Evolutionary conservation across 73 alveolate species (phyloP).

Genomic region (Paramecium primaurelia): DNA sequence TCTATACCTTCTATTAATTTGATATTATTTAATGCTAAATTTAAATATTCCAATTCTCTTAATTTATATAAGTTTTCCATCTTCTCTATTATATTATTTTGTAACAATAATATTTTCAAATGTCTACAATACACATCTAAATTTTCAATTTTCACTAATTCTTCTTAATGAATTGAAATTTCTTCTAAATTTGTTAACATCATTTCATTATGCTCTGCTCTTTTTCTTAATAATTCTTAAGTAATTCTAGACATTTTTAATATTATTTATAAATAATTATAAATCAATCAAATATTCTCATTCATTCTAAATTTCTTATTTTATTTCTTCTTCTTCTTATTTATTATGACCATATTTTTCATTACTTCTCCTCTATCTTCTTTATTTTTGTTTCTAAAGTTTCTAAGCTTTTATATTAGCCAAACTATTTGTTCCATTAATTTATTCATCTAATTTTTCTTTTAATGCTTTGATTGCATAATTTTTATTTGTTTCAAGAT

Average conservation of each 20-base stretch:
- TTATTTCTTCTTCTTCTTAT: background rate
- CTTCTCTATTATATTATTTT: conserved; percentile 95
- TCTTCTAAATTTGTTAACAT: conserved; percentile 96
- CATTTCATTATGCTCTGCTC: conserved; percentile 99
- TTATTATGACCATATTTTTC: background rate
- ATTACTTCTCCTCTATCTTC: background rate
- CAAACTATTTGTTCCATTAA: background rate
- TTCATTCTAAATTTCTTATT: background rate
- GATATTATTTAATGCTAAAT: conserved; percentile 96
- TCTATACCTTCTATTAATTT: conserved; percentile 93
- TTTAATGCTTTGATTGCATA: background rate
- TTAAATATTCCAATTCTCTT: conserved; percentile 96
- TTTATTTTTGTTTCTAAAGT: background rate
- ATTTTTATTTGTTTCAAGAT: background rate
- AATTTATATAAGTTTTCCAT: conserved; percentile 93
- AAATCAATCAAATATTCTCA: background rate
- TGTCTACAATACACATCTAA: conserved; percentile 85
- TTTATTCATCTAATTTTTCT: conserved; percentile 14
- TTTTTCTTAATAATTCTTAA: conserved; percentile 80
- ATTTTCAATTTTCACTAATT: conserved; percentile 82
- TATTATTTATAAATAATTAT: background rate
- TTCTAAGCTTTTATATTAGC: background rate
- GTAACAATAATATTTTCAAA: conserved; percentile 93
- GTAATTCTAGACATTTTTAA: conserved; percentile 73
- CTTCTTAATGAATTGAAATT: conserved; percentile 92